Base-by-base conservation (phyloP, 257 asterid species). In the Capsicum pubescens region DNA sequence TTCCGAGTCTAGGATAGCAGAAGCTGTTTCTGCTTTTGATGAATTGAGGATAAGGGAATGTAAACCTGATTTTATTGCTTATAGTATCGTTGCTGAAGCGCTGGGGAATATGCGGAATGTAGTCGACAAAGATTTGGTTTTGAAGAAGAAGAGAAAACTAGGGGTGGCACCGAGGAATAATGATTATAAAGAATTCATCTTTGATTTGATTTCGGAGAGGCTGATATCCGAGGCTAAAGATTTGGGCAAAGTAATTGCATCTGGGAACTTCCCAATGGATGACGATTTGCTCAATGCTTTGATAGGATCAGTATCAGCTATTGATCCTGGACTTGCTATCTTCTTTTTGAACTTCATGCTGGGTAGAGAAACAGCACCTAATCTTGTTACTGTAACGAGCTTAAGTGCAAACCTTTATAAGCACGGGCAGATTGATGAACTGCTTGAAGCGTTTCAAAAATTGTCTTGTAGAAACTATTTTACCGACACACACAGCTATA, bases 51-150 rank as follows among this genome's bases (percentile, higher is more conserved):
- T 5, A 79, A 89, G 95, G 84, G 94, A 87, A 44, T 95, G 97
- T 82, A 94, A 95, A 84, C 95, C 99, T 57, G 99, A 95, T 87
- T 95, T 95, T 78, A 92, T 94, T 91, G 97, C 98, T 9, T 94
- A 94, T 67, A 94, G 99, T 84, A 83, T 92, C 55, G 98, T 93
- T n/a, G 94, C 97, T 3, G 98, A 95, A 91, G 81, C 87, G 48
- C 84, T 90, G 82, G 91, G 93, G 16, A 86, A 82, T 86, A 87
- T 84, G 88, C 92, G 97, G 17, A 85, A 52, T 14, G 91, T 87
- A 60, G 93, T 87, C 80, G 94, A 93, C 52, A 92, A 90, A 64
- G 90, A 89, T 60, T 84, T 71, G 82, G 86, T 93, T 82, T 85
- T 94, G 90, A 95, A 95, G 91, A 94, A 88, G 94, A 95, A 95